A percentile compares a stretch with the other conserved stretches of the same genome.
These are phyloP conservation scores for Euphorbia pulcherrima DNA, from an alignment of 345 rosid genomes.

Conservation along the genomic window DNA sequence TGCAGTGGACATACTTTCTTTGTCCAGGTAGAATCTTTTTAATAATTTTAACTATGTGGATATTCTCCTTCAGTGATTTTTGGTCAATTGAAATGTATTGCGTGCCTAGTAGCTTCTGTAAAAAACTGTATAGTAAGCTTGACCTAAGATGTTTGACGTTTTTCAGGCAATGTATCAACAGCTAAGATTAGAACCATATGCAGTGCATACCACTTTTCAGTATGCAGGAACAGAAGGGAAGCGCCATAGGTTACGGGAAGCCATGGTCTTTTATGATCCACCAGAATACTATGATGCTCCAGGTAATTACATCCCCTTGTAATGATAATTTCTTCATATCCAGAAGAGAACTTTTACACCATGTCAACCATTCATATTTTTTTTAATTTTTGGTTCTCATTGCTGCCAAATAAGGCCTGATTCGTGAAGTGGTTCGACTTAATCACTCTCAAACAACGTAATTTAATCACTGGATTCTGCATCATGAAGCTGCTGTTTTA, in stretches of 20 bases:
- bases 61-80: conserved; percentile 4
- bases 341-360: background rate
- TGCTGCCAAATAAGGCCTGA: background rate
- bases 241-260: conserved; percentile 93
- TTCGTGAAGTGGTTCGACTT: background rate
- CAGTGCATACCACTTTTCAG: conserved; percentile 94
- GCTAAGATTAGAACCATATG: conserved; percentile 85
- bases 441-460: background rate
- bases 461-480: conserved; percentile 1
- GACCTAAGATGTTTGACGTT: conserved; percentile 14
- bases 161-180: conserved; percentile 83
- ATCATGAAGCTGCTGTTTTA: background rate
- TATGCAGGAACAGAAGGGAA: conserved; percentile 97
- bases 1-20: conserved; percentile 96
- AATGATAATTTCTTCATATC: conserved; percentile 5
- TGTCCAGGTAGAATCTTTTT: conserved; percentile 64
- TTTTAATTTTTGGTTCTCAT: background rate
- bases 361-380: background rate
- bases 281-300: conserved; percentile 79
- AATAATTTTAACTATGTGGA: background rate
- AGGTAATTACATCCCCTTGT: conserved; percentile 40
- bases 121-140: background rate
- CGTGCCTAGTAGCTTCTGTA: background rate
- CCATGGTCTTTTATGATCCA: conserved; percentile 80
- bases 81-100: conserved; percentile 1